phyloP scores from a whole-genome alignment of 768 basidiomycete species.

The Porphyrellus cyaneotinctus region DNA sequence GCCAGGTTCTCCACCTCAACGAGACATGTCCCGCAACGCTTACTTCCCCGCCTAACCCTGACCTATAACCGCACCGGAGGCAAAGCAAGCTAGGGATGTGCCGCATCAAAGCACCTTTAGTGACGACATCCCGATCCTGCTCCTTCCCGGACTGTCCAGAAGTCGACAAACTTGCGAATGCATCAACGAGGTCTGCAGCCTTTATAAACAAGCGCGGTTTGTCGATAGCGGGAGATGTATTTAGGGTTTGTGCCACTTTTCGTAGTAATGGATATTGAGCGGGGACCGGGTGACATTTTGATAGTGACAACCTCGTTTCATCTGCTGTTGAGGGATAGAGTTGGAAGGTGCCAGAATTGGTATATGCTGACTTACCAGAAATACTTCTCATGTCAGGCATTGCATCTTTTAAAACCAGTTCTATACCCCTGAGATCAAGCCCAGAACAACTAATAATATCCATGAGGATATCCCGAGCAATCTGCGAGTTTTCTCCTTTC shows the following conservation, averaged over 20 bases:
- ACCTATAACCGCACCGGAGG: constrained; percentile 59
- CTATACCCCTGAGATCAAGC: constrained; percentile 52
- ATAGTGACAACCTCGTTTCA: constrained; percentile 49
- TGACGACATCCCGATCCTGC: constrained; percentile 54
- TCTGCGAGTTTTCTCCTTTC: constrained; percentile 57
- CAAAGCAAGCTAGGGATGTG: constrained; percentile 43
- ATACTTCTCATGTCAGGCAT: constrained; percentile 19
- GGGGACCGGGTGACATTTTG: constrained; percentile 54
- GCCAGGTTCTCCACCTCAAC: constrained; percentile 58
- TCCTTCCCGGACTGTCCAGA: constrained; percentile 37
- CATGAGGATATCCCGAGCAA: constrained; percentile 58
- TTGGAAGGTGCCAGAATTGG: background rate
- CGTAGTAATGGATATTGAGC: constrained; percentile 42
- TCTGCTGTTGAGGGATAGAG: constrained; percentile 36
- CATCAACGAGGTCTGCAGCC: constrained; percentile 65
- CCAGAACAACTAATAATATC: constrained; percentile 66
- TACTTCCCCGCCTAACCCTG: constrained; percentile 39
- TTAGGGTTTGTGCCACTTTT: constrained; percentile 44
- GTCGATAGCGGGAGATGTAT: constrained; percentile 48
- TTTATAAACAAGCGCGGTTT: constrained; percentile 71
- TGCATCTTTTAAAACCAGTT: constrained; percentile 42
- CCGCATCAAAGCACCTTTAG: constrained; percentile 50
- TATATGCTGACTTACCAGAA: constrained; percentile 22
- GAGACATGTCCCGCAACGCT: constrained; percentile 32
- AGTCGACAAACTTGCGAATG: constrained; percentile 42